Evolutionary conservation across 805 yeast species (phyloP), one percentile per base, ranked within the genome.

Genomic region (Nakazawaea sp.): DNA sequence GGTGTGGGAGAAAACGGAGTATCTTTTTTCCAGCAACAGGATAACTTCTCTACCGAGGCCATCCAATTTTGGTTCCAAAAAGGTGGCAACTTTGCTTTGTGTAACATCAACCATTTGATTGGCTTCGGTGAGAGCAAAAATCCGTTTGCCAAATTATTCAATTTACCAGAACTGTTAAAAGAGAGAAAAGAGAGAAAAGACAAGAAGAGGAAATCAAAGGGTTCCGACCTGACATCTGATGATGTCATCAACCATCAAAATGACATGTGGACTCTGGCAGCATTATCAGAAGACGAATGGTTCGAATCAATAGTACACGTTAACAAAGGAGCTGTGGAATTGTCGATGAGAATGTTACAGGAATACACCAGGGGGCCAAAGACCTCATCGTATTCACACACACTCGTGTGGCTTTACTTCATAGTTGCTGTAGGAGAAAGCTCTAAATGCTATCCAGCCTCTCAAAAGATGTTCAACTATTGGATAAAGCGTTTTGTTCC

Each of bases 61-160:
- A 57, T 71, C 49, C 78, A 75, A 41, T 82, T 81, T 48, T 84
- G 87, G 83, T 80, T 78, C 50, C 81, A 81, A 48, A 81, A 82
- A 51, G 78, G 86, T 1, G 72, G 88, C 3, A 69, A 78, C 27
- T 81, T 84, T 63, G 90, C 92, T 2, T 64, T 82, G 33, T 76
- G 88, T 19, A 84, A 83, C 49, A 75, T 84, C 36, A 71, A 77
- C 48, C 90, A 83, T 59, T 53, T 83, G 36, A 72, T 81, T 32
- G 92, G 92, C 2, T 79, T 83, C 56, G 94, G 92, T 24, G 82
- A 81, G 51, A 70, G 83, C 4, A 65, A 67, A 31, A 83, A 81
- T 50, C 88, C 90, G 15, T 82, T 83, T 59, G 87, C 90, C 5
- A 74, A 78, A 48, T 52, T 84, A 11, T 84, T 84, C 56, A 78